These are phyloP conservation scores for Posidonia australis DNA, from an alignment of 106 monocot genomes.

Conservation along the genomic window DNA sequence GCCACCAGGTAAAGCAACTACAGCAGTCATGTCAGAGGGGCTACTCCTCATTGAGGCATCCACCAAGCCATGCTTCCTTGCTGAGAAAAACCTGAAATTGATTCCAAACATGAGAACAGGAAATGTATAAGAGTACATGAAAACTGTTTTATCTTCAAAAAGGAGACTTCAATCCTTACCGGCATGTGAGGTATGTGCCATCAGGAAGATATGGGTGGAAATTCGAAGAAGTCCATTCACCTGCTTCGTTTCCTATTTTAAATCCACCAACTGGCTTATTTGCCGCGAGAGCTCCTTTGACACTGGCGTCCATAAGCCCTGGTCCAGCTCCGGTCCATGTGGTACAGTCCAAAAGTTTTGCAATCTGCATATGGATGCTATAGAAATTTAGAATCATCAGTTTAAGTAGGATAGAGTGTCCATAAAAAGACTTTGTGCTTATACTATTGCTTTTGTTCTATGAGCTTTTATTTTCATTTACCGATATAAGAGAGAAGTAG, in stretches of 20 bases:
- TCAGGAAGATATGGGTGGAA: conserved; percentile 77
- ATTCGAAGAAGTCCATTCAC: conserved; percentile 78
- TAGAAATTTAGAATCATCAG: background rate
- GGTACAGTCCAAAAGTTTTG: conserved; percentile 71
- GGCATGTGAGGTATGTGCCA: conserved; percentile 80
- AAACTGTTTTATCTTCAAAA: background rate
- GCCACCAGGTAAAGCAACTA: conserved; percentile 85
- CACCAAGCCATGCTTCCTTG: conserved; percentile 81
- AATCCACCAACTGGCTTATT: conserved; percentile 81
- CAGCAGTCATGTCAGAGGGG: conserved; percentile 51
- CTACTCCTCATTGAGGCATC: conserved; percentile 69
- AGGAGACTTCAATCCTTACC: conserved; percentile 22
- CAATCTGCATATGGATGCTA: conserved; percentile 28
- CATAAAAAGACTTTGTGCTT: too few relatives aligned
- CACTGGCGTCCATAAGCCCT: conserved; percentile 93
- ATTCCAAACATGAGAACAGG: background rate
- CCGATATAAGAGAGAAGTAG: too few relatives aligned
- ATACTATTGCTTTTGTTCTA: too few relatives aligned
- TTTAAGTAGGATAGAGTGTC: background rate
- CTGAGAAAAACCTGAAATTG: conserved; percentile 98
- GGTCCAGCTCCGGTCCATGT: conserved; percentile 95
- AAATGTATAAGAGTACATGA: background rate
- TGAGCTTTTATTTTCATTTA: too few relatives aligned
- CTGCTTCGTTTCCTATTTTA: conserved; percentile 73
- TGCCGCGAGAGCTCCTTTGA: conserved; percentile 62